Evolutionary conservation across 352 stramenopile genomes (phyloP).

Genomic region (Saprolegnia diclina): DNA sequence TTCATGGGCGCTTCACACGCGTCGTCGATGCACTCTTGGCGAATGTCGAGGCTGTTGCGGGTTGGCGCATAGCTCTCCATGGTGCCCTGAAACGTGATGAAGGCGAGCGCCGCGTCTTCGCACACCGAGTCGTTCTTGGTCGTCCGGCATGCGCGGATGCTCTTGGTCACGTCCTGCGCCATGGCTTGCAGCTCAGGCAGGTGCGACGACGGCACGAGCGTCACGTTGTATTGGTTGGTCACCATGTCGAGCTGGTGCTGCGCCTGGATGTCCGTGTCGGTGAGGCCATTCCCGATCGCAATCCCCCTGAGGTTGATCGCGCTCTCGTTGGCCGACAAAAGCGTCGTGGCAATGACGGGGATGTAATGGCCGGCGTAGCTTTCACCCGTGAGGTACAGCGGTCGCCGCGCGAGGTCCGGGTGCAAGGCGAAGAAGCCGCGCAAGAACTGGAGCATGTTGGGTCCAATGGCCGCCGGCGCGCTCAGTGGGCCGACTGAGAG

Average conservation of each 20-base stretch:
- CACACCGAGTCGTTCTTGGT: slow-evolving; percentile 31
- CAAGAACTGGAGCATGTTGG: background rate
- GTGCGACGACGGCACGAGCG: slow-evolving; percentile 49
- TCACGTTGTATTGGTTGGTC: slow-evolving; percentile 82
- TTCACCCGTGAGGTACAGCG: slow-evolving; percentile 73
- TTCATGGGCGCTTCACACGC: background rate
- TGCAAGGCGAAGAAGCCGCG: slow-evolving; percentile 3
- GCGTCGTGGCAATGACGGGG: slow-evolving; percentile 52
- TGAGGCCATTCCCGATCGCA: slow-evolving; percentile 95
- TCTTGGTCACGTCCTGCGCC: slow-evolving; percentile 44
- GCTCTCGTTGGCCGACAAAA: slow-evolving; percentile 67
- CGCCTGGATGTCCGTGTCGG: slow-evolving; percentile 50
- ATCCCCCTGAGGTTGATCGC: slow-evolving; percentile 88
- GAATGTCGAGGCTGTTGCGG: slow-evolving; percentile 2
- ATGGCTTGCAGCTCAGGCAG: slow-evolving; percentile 65
- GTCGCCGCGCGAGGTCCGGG: background rate
- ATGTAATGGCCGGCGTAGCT: slow-evolving; percentile 81
- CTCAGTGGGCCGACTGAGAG: slow-evolving; percentile 32
- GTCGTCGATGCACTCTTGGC: background rate
- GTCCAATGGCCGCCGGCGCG: background rate
- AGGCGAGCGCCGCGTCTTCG: background rate
- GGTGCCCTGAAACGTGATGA: background rate
- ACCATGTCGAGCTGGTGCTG: slow-evolving; percentile 76
- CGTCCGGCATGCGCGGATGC: slow-evolving; percentile 85
- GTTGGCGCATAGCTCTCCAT: background rate